Evolutionary conservation across 2,329 filamentous ascomycete species (phyloP).

Genomic region (Botrytis porri): DNA sequence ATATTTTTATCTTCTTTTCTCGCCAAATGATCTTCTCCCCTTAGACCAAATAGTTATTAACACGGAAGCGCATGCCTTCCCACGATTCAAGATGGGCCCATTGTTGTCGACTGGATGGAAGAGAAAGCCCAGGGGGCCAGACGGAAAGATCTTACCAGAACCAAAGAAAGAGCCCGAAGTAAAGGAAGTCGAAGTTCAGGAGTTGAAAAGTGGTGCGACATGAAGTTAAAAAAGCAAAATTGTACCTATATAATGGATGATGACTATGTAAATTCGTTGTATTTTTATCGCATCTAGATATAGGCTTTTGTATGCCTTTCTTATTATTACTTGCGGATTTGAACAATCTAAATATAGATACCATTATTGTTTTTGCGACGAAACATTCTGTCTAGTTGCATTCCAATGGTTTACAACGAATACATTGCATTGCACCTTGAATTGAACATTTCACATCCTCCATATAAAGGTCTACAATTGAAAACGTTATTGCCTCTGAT

Average conservation of each 20-base stretch:
- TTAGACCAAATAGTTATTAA: slow-evolving; percentile 89
- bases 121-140: slow-evolving; percentile 57
- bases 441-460: neutral
- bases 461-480: too few species aligned
- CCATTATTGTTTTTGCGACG: neutral
- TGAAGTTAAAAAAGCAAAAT: slow-evolving; percentile 15
- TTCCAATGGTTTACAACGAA: neutral
- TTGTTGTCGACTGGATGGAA: slow-evolving; percentile 80
- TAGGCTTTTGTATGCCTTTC: neutral
- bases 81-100: slow-evolving; percentile 76
- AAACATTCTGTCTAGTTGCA: neutral
- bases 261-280: slow-evolving; percentile 17
- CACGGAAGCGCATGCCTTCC: slow-evolving; percentile 90
- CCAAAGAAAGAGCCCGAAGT: slow-evolving; percentile 23
- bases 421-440: neutral
- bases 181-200: slow-evolving; percentile 24
- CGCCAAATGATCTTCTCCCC: slow-evolving; percentile 75
- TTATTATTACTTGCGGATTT: neutral
- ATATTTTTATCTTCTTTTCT: slow-evolving; percentile 95
- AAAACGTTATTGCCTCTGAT: neutral
- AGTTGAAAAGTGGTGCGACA: slow-evolving; percentile 19
- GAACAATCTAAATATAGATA: neutral
- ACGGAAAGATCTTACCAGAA: slow-evolving; percentile 37
- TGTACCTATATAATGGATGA: slow-evolving; percentile 23
- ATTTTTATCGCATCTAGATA: slow-evolving; percentile 18